These are phyloP conservation scores for Lodderomyces metapsilosis DNA, from an alignment of 1,139 yeast genomes.

Conservation along the genomic window DNA sequence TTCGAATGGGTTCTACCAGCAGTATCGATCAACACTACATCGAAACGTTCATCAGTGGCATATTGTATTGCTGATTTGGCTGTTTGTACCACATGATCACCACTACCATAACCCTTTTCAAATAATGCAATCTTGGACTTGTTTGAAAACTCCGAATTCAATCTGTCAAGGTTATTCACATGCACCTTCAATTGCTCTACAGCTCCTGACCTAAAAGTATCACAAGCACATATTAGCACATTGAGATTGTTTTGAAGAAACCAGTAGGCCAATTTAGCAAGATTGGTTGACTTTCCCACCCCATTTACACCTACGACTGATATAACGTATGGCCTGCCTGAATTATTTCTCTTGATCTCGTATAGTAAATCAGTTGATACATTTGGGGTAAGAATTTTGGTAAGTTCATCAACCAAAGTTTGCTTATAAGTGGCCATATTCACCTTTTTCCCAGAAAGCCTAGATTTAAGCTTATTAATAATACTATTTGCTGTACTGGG, in stretches of 20 bases:
- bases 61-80: constrained; percentile 91
- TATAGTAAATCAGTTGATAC: constrained; percentile 85
- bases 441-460: constrained; percentile 30
- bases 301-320: constrained; percentile 98
- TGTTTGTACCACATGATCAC: constrained; percentile 86
- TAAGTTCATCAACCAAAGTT: constrained; percentile 71
- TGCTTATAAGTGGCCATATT: constrained; percentile 40
- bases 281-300: constrained; percentile 93
- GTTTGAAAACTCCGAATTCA: constrained; percentile 30
- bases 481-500: constrained; percentile 40
- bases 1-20: constrained; percentile 98
- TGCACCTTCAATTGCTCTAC: constrained; percentile 95
- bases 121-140: constrained; percentile 70
- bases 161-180: constrained; percentile 73
- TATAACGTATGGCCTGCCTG: constrained; percentile 77
- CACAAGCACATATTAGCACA: constrained; percentile 94
- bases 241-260: constrained; percentile 81
- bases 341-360: constrained; percentile 56
- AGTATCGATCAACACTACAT: constrained; percentile 90
- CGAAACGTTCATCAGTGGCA: constrained; percentile 57
- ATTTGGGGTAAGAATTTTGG: constrained; percentile 86
- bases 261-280: constrained; percentile 96
- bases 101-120: constrained; percentile 96
- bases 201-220: constrained; percentile 97
- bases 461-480: constrained; percentile 35